Conservation (phyloP, 257 asterid species). For the Euphrasia confusa region DNA sequence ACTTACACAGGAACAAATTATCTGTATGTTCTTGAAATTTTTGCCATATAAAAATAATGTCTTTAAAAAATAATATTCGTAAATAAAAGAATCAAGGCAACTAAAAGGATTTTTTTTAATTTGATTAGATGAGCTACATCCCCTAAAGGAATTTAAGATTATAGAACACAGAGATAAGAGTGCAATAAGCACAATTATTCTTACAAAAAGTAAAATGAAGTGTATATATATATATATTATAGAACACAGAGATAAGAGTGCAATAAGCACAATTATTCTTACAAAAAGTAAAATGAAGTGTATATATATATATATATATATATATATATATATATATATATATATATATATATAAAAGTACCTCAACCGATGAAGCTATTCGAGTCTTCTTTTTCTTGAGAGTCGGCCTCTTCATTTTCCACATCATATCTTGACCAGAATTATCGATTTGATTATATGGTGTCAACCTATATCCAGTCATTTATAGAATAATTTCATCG, state of each 20-base stretch:
- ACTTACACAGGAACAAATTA: slow-evolving; percentile 4
- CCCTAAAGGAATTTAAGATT: slow-evolving; percentile 3
- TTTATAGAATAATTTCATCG: slow-evolving; percentile 64
- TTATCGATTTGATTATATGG: slow-evolving; percentile 82
- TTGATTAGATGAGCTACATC: no score
- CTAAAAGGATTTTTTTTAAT: neutral
- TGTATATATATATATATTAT: neutral
- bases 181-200: slow-evolving; percentile 14
- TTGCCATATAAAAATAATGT: slow-evolving; percentile 6
- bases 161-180: neutral
- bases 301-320: no score
- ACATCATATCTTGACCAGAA: slow-evolving; percentile 89
- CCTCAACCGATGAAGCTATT: slow-evolving; percentile 94
- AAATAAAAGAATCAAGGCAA: slow-evolving; percentile 5
- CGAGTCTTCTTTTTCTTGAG: slow-evolving; percentile 75
- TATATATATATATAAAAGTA: slow-evolving; percentile 14
- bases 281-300: neutral
- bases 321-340: neutral
- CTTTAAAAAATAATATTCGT: slow-evolving; percentile 14
- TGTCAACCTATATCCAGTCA: slow-evolving; percentile 68
- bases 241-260: neutral
- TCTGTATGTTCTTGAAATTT: slow-evolving; percentile 4
- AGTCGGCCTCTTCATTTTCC: slow-evolving; percentile 91
- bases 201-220: neutral
- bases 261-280: slow-evolving; percentile 16